Conservation (phyloP, 2,329 filamentous ascomycete species). For the Cladorrhinum sp. region DNA sequence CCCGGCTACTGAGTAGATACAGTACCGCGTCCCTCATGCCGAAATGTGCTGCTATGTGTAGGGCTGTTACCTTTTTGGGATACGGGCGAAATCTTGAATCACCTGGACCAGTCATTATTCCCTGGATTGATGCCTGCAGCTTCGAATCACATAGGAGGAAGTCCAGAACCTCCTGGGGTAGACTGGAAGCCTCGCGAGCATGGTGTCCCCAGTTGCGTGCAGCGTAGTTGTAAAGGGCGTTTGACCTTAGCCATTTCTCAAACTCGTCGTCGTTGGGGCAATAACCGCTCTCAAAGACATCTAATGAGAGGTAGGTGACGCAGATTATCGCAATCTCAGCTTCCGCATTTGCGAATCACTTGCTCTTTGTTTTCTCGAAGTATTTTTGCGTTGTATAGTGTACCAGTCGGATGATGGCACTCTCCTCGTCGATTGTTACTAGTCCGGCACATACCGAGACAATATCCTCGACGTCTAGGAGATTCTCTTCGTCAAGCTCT, state of each 20-base stretch:
- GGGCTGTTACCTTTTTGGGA: conserved; percentile 6
- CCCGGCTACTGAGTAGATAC: not conserved
- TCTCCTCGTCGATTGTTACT: conserved; percentile 36
- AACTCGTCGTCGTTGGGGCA: conserved; percentile 24
- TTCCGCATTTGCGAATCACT: conserved; percentile 12
- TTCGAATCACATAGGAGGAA: conserved; percentile 23
- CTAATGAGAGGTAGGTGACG: conserved; percentile 31
- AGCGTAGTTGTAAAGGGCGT: conserved; percentile 34
- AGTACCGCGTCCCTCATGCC: conserved; percentile 15
- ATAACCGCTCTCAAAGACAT: conserved; percentile 23
- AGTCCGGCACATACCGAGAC: conserved; percentile 37
- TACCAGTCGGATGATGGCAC: conserved; percentile 35
- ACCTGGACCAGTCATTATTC: conserved; percentile 16
- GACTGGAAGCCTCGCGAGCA: conserved; percentile 20
- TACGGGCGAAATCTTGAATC: not conserved
- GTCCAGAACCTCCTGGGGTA: conserved; percentile 7
- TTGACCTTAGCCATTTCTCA: conserved; percentile 20
- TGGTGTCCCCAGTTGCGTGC: conserved; percentile 36
- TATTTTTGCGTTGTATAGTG: conserved; percentile 43
- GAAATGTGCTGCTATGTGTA: conserved; percentile 20
- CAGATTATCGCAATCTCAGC: conserved; percentile 22
- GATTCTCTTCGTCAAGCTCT: conserved; percentile 21
- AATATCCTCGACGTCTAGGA: conserved; percentile 30
- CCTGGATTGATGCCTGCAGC: conserved; percentile 22
- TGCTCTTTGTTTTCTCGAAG: conserved; percentile 27